These are phyloP conservation scores for Ilex aquifolium DNA, from an alignment of 257 asterid species.

Conservation along the genomic window DNA sequence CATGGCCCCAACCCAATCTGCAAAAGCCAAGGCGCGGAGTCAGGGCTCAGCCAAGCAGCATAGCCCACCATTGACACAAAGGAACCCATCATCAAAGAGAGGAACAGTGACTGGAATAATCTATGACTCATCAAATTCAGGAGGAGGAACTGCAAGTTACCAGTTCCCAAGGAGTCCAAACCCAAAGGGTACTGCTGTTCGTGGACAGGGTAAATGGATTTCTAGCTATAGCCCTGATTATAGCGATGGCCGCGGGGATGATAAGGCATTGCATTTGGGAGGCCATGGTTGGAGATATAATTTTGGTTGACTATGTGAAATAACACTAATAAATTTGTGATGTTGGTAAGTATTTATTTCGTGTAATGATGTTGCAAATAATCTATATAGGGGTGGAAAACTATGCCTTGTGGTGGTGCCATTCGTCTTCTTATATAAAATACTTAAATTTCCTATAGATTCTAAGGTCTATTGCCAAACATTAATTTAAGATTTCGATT, in stretches of 20 bases:
- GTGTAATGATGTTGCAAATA: slow-evolving; percentile 22
- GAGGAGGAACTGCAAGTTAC: slow-evolving; percentile 41
- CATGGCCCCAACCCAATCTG: slow-evolving; percentile 87
- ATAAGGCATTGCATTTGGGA: slow-evolving; percentile 41
- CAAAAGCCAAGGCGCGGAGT: slow-evolving; percentile 62
- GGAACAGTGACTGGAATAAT: slow-evolving; percentile 28
- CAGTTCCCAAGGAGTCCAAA: slow-evolving; percentile 70
- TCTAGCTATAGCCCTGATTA: slow-evolving; percentile 60
- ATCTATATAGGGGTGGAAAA: background rate
- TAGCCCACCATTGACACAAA: slow-evolving; percentile 34
- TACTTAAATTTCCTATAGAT: too few relatives aligned
- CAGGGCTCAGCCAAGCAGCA: slow-evolving; percentile 41
- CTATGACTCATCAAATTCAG: slow-evolving; percentile 50
- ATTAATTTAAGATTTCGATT: too few relatives aligned
- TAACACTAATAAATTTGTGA: too few relatives aligned
- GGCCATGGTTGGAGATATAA: slow-evolving; percentile 41
- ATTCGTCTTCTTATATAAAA: too few relatives aligned
- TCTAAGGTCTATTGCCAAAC: too few relatives aligned
- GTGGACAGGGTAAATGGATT: slow-evolving; percentile 42
- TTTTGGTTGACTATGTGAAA: slow-evolving; percentile 25
- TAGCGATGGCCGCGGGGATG: slow-evolving; percentile 43
- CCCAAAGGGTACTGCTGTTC: slow-evolving; percentile 24
- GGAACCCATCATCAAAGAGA: slow-evolving; percentile 56
- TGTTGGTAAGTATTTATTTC: slow-evolving; percentile 8
- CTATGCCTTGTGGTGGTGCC: too few relatives aligned